phyloP scores from a whole-genome alignment of 768 basidiomycete species.

The Tulasnella sp. region DNA sequence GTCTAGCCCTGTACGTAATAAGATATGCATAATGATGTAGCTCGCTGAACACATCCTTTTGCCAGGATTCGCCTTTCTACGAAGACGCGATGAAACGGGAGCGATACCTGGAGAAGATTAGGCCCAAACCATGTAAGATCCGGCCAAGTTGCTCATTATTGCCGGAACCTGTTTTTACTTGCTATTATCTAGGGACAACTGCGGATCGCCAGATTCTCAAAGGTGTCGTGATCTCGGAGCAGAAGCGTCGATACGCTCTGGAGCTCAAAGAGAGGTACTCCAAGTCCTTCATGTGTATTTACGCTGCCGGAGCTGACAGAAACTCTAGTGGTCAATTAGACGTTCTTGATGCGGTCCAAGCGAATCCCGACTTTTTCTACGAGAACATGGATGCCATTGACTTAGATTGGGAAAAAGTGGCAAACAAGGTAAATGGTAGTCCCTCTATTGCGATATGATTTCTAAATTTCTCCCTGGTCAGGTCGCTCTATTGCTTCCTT shows the following conservation, averaged over 20 bases:
- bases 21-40: neutral
- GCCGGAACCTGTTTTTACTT: neutral
- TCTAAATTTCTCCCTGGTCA: neutral
- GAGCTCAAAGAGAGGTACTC: slow-evolving; percentile 20
- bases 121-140: neutral
- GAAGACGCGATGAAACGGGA: slow-evolving; percentile 18
- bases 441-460: neutral
- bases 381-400: neutral
- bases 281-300: neutral
- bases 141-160: neutral
- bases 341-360: slow-evolving; percentile 14
- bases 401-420: slow-evolving; percentile 28
- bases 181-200: slow-evolving; percentile 1
- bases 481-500: neutral
- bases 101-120: slow-evolving; percentile 11
- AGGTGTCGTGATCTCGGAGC: slow-evolving; percentile 25
- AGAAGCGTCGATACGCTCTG: slow-evolving; percentile 24
- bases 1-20: slow-evolving; percentile 5
- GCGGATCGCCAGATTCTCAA: slow-evolving; percentile 8
- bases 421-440: slow-evolving; percentile 5
- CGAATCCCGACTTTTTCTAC: slow-evolving; percentile 7
- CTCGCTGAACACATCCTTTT: neutral
- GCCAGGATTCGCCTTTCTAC: slow-evolving; percentile 27
- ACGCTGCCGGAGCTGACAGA: neutral
- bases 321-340: slow-evolving; percentile 17